Evolutionary conservation across 495 filamentous ascomycete species (phyloP), one percentile per base, ranked within the genome.

Genomic region (Penicillium maclennaniae): DNA sequence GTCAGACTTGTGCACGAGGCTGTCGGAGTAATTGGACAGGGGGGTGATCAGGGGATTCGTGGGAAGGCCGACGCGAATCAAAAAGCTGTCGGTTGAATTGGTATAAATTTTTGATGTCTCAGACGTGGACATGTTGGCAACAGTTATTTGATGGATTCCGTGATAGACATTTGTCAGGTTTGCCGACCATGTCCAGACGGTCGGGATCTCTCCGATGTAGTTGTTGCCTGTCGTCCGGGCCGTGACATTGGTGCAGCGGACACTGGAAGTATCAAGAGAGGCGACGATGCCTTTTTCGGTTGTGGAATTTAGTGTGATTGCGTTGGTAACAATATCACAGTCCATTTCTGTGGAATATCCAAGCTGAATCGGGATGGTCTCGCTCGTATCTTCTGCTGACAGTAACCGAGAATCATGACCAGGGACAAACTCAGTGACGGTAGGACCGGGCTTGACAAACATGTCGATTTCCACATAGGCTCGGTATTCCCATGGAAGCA

Each of bases 401-500:
- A 76, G 46, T 5, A 84, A 51, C 7, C 81, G 75, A 1, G 54
- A 45, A 54, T 87, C 83, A 56, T 87, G 83, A 10, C 82, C 80
- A 0, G 83, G 83, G 0, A 60, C 25, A 54, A 87, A 82, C 21
- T 73, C 69, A 6, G 83, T 85, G 54, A 86, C 78, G 53, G 79
- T 77, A 6, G 83, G 83, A 2, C 72, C 68, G 8, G 79, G 78
- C 31, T 61, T 49, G 5, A 78, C 56, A 54, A 70, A 84, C 6
- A 59, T 49, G 7, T 62, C 52, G 14, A 59, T 63, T 4, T 76
- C 76, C 0, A 85, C 82, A 60, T 80, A 84, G 7, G 77, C 77
- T n/a, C 80, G 78, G 66, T 76, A 86, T 44, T 79, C 79, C 67
- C 73, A 87, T 0, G 79, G 72, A n/a, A 69, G 47, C 60, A 86